phyloP scores from a whole-genome alignment of 805 yeast species.

The Kodamaea lidongshanica region DNA sequence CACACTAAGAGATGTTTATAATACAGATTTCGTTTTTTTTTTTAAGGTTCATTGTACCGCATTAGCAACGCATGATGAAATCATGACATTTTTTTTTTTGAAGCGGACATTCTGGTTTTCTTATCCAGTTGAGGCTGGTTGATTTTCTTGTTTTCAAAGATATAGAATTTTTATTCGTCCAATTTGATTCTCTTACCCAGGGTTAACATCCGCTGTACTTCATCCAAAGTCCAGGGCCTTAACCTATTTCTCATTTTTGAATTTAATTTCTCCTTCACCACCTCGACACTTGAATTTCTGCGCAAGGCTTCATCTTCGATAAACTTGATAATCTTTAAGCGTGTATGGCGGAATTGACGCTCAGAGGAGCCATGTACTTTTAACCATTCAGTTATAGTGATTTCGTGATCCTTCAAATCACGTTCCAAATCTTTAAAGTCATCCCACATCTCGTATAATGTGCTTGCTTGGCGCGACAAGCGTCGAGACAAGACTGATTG shows the following conservation, averaged over 20 bases:
- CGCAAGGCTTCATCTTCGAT: constrained; percentile 25
- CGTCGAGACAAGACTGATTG: constrained; percentile 17
- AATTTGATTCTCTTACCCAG: constrained; percentile 21
- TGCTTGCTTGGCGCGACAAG: constrained; percentile 23
- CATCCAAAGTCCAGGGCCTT: constrained; percentile 29
- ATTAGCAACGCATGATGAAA: too few species aligned
- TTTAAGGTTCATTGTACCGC: too few species aligned
- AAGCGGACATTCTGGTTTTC: too few species aligned
- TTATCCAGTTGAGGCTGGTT: too few species aligned
- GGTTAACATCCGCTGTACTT: constrained; percentile 28
- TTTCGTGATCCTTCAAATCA: constrained; percentile 18
- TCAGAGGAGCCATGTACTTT: constrained; percentile 26
- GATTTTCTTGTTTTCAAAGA: too few species aligned
- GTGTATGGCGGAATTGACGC: constrained; percentile 24
- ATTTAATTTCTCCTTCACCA: constrained; percentile 22
- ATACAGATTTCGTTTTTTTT: too few species aligned
- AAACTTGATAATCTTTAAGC: constrained; percentile 23
- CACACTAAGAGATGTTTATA: too few species aligned
- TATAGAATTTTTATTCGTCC: constrained; percentile 15
- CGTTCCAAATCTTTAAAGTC: constrained; percentile 25
- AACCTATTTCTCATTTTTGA: constrained; percentile 23
- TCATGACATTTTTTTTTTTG: too few species aligned
- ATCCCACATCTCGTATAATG: constrained; percentile 30
- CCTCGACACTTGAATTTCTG: constrained; percentile 15
- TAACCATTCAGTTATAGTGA: constrained; percentile 25